Base-by-base conservation (phyloP, 176 grass and related monocot genomes). In the Cenchrus purpureus region DNA sequence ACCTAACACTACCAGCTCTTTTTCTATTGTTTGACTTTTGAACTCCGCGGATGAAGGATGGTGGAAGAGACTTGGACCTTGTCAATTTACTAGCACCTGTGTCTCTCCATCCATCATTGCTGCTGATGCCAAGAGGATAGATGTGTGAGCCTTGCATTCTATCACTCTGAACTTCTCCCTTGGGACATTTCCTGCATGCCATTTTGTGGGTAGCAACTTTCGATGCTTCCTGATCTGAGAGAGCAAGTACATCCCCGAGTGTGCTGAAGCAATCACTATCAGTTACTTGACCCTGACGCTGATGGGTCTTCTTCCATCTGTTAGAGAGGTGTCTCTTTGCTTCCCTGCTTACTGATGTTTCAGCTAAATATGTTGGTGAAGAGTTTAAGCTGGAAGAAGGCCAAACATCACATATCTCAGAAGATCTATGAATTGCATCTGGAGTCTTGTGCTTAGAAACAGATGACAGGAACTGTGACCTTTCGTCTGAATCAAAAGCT, bases 301-400 rank as follows among this genome's bases (percentile, higher is more conserved):
- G 86, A 72, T 65, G 86, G 13, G 90, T 58, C 45, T 85, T 92
- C 83, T 91, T 95, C 90, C 91, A 94, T 91, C 88, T 94, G 85
- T 92, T 91, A 61, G 91, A 99, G 56, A 94, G 84, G 60, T 89
- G 91, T 89, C 94, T 99, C 73, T 91, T 99, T 65, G 97, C 91
- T 81, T 99, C 94, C 75, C 87, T 99, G 75, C 76, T 94, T 70
- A 94, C 92, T 48, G 94, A 88, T 88, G 91, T 84, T 85, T 96
- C 91, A 57, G 79, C 83, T 82, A 86, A 88, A 90, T 88, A 81
- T 75, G 83, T 51, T 60, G 89, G 92, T 8, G 87, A 77, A 67
- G 88, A 81, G 20, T 80, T 92, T 31, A 90, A 82, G 78, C 80
- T 84, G 37, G 66, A 88, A 81, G 74, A 90, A 79, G 63, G 79